Conservation (phyloP, 768 basidiomycete species). For the Paxillus involutus region DNA sequence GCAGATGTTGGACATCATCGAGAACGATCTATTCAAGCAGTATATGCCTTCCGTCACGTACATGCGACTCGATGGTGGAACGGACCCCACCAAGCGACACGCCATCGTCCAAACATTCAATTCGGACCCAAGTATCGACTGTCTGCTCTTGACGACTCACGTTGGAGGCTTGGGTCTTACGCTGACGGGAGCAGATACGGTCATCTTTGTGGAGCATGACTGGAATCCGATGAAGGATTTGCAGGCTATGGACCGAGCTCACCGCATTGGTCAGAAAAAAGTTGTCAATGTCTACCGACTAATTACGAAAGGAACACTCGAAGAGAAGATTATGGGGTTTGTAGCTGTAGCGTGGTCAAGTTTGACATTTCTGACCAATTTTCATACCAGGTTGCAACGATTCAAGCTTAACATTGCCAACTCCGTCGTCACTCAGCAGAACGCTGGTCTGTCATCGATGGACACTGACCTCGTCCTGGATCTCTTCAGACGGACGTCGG, state of each 20-base stretch:
- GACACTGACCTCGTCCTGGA: slow-evolving; percentile 97
- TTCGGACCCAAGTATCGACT: slow-evolving; percentile 95
- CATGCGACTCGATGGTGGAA: slow-evolving; percentile 95
- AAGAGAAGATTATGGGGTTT: slow-evolving; percentile 99
- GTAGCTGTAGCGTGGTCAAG: slow-evolving; percentile 23
- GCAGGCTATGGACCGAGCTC: slow-evolving; percentile 99
- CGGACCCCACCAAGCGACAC: slow-evolving; percentile 92
- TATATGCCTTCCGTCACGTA: slow-evolving; percentile 97
- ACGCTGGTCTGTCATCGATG: slow-evolving; percentile 91
- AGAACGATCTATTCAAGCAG: slow-evolving; percentile 85
- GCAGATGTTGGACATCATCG: slow-evolving; percentile 98
- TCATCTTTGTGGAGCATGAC: slow-evolving; percentile 99
- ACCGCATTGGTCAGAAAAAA: slow-evolving; percentile 97
- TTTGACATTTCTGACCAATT: slow-evolving; percentile 5
- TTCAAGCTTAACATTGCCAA: slow-evolving; percentile 99
- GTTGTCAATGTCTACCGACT: slow-evolving; percentile 98
- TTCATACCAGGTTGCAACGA: slow-evolving; percentile 74
- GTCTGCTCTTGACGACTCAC: slow-evolving; percentile 91
- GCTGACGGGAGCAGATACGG: slow-evolving; percentile 96
- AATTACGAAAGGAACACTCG: slow-evolving; percentile 94
- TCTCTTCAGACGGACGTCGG: slow-evolving; percentile 79
- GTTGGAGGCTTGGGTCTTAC: slow-evolving; percentile 97
- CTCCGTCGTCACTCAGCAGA: slow-evolving; percentile 96
- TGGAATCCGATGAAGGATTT: slow-evolving; percentile 99
- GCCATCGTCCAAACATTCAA: slow-evolving; percentile 99